Evolutionary conservation across 257 asterid genomes (phyloP), one percentile per base, ranked within the genome.

Genomic region (Galeopsis tetrahit): DNA sequence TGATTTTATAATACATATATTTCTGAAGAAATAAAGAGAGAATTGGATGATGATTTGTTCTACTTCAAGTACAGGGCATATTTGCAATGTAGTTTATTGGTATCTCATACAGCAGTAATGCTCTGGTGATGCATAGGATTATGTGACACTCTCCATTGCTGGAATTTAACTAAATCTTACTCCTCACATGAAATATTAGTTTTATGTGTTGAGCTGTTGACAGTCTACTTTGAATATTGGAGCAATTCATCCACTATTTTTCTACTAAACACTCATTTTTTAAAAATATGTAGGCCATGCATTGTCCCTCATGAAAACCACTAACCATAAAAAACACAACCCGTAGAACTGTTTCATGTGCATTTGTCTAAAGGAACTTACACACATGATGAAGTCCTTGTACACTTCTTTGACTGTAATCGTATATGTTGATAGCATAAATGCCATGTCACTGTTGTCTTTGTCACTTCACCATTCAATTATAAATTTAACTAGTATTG

Each of bases 21-120:
- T 31, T 57, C 4, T 57, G 40, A 11, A 28, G 43, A 70, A 28
- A 6, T 39, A 38, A 28, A 57, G 36, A 6, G 39, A 38, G 55
- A 63, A 36, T 57, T 58, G 69, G 55, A 40, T 66, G 52, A 32
- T 74, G 69, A 62, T 63, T n/a, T 62, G 21, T 39, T 49, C 7
- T 21, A 6, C 31, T 49, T 61, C 14, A 38, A 59, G 28, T 17
- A 2, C 34, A 59, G 58, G 48, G 17, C 35, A 53, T 9, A 4
- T 1, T 5, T 38, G 59, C 6, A 38, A 42, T 55, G 62, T 73
- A 4, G 31, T 4, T 61, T 39, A 10, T 39, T 13, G 65, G 65
- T 4, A 39, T 28, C 61, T 17, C 8, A 40, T 42, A 52, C 73
- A 36, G 0, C 8, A 40, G 11, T 11, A 40, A 56, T 17, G 55